These are phyloP conservation scores for Suhomyces wounanorum DNA, from an alignment of 1,139 yeast genomes.

Conservation along the genomic window DNA sequence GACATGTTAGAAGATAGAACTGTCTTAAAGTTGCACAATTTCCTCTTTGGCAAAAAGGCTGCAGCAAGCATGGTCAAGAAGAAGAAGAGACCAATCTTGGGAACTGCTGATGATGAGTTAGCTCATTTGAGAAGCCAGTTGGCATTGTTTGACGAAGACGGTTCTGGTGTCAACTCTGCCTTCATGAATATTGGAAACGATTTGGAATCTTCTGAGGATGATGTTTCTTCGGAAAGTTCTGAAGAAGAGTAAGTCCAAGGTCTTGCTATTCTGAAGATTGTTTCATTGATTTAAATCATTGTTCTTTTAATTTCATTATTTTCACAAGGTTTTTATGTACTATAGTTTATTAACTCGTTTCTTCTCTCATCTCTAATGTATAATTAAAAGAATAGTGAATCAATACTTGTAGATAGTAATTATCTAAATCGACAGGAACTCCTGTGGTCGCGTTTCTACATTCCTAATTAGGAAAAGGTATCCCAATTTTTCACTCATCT, in stretches of 20 bases:
- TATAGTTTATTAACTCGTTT: conserved; percentile 7
- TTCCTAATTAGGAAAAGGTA: conserved; percentile 4
- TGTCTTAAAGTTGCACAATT: conserved; percentile 78
- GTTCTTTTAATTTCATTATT: conserved; percentile 6
- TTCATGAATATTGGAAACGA: conserved; percentile 32
- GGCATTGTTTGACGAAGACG: conserved; percentile 60
- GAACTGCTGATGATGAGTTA: conserved; percentile 74
- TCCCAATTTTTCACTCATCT: conserved; percentile 5
- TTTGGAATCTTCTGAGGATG: conserved; percentile 35
- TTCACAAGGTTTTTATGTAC: conserved; percentile 9
- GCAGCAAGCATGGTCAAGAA: conserved; percentile 35
- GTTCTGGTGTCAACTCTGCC: conserved; percentile 23
- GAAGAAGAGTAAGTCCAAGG: conserved; percentile 53
- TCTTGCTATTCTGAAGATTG: neutral
- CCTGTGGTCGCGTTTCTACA: neutral
- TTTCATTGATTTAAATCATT: neutral
- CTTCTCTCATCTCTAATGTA: conserved; percentile 11
- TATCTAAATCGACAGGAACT: neutral
- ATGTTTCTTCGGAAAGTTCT: conserved; percentile 57
- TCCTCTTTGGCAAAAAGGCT: conserved; percentile 62
- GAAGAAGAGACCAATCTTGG: conserved; percentile 55
- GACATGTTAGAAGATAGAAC: conserved; percentile 89
- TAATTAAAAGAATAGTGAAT: conserved; percentile 8
- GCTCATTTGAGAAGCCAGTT: conserved; percentile 83
- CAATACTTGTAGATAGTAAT: neutral